Conservation (phyloP, 768 basidiomycete species). For the Coprinellus micaceus region DNA sequence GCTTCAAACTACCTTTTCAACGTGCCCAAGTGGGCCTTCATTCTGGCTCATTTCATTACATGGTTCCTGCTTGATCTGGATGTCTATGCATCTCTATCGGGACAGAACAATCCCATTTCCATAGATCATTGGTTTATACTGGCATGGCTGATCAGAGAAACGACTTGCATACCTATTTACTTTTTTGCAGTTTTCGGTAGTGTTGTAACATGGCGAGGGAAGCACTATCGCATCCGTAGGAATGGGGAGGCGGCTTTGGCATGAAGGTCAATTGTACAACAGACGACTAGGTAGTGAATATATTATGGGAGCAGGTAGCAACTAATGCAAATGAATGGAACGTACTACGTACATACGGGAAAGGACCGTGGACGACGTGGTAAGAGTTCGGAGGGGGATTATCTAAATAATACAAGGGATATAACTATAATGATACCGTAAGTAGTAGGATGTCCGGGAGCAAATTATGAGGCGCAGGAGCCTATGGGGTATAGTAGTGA, state of each 20-base stretch:
- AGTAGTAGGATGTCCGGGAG: constrained; percentile 9
- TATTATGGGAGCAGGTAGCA: constrained; percentile 2
- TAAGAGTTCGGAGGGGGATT: constrained; percentile 1
- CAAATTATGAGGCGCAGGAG: constrained; percentile 4
- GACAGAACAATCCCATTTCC: constrained; percentile 50
- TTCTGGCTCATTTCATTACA: constrained; percentile 53
- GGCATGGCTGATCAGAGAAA: constrained; percentile 80
- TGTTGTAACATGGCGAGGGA: constrained; percentile 86
- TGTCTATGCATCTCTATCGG: constrained; percentile 74
- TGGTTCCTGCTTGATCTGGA: constrained; percentile 84
- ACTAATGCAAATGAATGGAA: neutral
- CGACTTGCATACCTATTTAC: constrained; percentile 87
- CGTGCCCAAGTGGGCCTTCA: constrained; percentile 50
- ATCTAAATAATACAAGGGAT: constrained; percentile 1
- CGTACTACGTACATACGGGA: no score
- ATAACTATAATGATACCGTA: constrained; percentile 10
- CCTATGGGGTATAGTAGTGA: neutral
- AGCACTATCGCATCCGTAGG: constrained; percentile 63
- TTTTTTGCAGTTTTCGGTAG: constrained; percentile 75
- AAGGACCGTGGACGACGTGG: neutral
- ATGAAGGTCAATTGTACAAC: constrained; percentile 1
- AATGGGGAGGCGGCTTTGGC: constrained; percentile 65
- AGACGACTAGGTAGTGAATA: neutral
- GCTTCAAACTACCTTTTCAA: constrained; percentile 50
- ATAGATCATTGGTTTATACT: constrained; percentile 57